phyloP scores from a whole-genome alignment of 495 filamentous ascomycete species.

The Ascobolus immersus region DNA sequence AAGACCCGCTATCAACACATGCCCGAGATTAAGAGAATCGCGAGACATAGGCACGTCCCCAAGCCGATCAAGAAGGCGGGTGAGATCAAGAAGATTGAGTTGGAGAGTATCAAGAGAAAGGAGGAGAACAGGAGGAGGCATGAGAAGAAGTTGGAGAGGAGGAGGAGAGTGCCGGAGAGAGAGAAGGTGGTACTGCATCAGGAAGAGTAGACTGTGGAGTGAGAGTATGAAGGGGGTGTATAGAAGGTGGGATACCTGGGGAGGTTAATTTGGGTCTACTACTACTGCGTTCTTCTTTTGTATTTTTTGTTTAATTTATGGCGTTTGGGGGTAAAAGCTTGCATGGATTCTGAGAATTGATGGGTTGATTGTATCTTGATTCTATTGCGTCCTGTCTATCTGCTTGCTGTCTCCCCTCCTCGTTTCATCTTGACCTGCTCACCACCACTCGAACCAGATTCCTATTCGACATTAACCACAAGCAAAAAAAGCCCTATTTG shows the following conservation, averaged over 20 bases:
- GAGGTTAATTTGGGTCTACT: no score
- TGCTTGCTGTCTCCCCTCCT: no score
- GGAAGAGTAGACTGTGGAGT: conserved; percentile 28
- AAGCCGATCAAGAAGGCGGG: conserved; percentile 90
- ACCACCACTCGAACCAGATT: no score
- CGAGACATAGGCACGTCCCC: conserved; percentile 70
- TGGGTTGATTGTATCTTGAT: no score
- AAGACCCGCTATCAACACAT: conserved; percentile 73
- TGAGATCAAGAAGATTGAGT: conserved; percentile 85
- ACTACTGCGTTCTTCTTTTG: no score
- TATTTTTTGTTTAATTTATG: no score
- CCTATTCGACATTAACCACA: no score
- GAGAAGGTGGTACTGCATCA: conserved; percentile 97
- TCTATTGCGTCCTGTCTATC: no score
- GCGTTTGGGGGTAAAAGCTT: no score
- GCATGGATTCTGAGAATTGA: no score
- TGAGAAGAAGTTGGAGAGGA: conserved; percentile 44
- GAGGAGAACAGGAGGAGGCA: conserved; percentile 90
- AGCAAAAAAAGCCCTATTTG: no score
- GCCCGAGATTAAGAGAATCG: conserved; percentile 83
- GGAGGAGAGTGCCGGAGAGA: conserved; percentile 49
- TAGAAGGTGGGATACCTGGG: neutral
- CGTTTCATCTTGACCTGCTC: no score
- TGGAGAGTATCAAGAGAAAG: conserved; percentile 60
- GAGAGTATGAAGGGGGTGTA: conserved; percentile 32